Base-by-base conservation (phyloP, 306 rosid genomes). In the Pyrus bretschneideri region DNA sequence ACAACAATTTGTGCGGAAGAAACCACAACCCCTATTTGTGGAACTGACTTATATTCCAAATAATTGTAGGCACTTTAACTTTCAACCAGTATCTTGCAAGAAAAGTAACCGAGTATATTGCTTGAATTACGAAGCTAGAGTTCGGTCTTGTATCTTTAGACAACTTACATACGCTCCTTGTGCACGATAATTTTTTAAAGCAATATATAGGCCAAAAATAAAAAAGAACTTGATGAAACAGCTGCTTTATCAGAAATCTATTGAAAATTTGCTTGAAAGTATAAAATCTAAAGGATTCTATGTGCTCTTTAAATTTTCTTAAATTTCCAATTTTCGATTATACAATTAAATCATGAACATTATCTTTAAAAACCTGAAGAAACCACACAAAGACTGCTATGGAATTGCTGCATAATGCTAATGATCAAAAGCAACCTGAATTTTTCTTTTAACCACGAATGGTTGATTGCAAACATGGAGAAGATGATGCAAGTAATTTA, bases 21-120 rank as follows among this genome's bases (percentile, higher is more conserved):
- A 81, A 82, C 79, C 80, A 68, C 82, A 82, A 59, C 81, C 86
- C 70, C 78, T 79, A 73, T 81, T 81, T 63, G 19, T 75, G 78
- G 58, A 59, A 67, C 17, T 12, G 60, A 33, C 31, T 6, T 38
- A 51, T 86, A 86, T 86, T 84, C 92, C 81, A 25, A 86, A 65
- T 76, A 15, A 17, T 78, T 85, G 42, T 17, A 8, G 40, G 54
- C 73, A 76, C 76, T 73, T 13, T 13, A 19, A 21, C 11, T 78
- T 59, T 51, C 54, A 68, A 33, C 71, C 27, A 63, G 66, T 66
- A 77, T 69, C 4, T 49, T 49, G 55, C 21, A 17, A 15, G 55
- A 49, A 49, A 49, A 15, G 55, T 49, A 49, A 15, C 55, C 2
- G 9, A 15, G 55, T 49, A 49, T 15, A 15, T 49, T 49, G 12